Evolutionary conservation across 2,329 filamentous ascomycete species (phyloP), one percentile per base, ranked within the genome.

Genomic region (Immersiporthe knoxdaviesiana): DNA sequence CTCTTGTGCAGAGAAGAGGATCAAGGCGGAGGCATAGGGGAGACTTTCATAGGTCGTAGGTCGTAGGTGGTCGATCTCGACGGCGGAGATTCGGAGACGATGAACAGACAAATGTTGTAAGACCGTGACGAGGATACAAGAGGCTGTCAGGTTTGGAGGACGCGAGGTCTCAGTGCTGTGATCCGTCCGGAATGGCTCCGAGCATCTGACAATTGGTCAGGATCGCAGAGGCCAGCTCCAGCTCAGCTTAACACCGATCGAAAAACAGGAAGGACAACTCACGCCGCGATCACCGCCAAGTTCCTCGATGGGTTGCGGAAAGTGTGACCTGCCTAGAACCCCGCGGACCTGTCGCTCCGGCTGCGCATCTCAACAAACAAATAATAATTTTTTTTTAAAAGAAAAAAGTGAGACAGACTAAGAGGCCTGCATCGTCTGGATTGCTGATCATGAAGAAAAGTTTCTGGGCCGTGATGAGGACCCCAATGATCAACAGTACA

Each of bases 81-180:
- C 47, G 24, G 18, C 41, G 8, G 30, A 8, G 41, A 27, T 50
- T 39, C 35, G 56, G 32, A 61, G 12, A 11, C 24, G 18, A 30
- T 39, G 27, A 54, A 41, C 16, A 54, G 44, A 67, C 44, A 39
- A 6, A n/a, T 61, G 14, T 37, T 32, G 32, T 41, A 27, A 52
- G 14, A 50, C 39, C 14, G 56, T 61, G 24, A 52, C 32, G 44
- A 67, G 65, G 44, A 21, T 60, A 18, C n/a, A 21, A 37, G 41
- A 39, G 30, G 47, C 32, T 54, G 16, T 61, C 18, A 61, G 65
- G 56, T 16, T 54, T 30, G 21, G 30, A 58, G 63, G 50, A 65
- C 37, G 24, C 21, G 35, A 32, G 50, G 63, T 65, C 37, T 65
- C 63, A 37, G 30, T 64, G 16, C 21, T 50, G 62, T 63, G 62